A percentile compares a stretch with the other conserved stretches of the same genome.
Conservation (phyloP, 345 rosid species). For the Lenwebbia sp. region DNA sequence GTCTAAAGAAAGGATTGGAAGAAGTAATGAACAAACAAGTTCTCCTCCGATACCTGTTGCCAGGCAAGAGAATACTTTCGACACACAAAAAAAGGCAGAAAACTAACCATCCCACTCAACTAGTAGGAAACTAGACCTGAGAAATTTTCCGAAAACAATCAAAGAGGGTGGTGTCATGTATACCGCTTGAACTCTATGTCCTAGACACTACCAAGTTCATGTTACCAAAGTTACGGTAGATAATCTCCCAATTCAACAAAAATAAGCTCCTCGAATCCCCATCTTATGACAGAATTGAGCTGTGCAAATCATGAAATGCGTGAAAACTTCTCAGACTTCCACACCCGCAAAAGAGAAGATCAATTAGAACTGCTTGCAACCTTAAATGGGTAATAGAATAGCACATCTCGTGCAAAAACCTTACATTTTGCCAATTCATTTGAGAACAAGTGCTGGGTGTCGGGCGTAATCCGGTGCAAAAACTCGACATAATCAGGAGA, state of each 20-base stretch:
- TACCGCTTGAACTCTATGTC: neutral
- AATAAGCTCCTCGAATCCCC: neutral
- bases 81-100: neutral
- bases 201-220: neutral
- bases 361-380: neutral
- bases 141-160: neutral
- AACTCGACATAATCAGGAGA: slow-evolving; percentile 91
- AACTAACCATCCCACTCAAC: neutral
- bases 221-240: neutral
- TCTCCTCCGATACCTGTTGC: neutral
- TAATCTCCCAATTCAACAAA: neutral
- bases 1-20: neutral
- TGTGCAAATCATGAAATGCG: neutral
- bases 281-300: neutral
- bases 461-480: slow-evolving; percentile 72
- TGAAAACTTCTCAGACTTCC: neutral
- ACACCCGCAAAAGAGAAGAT: neutral
- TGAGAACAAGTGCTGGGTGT: slow-evolving; percentile 52
- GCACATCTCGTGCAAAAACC: neutral
- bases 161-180: neutral
- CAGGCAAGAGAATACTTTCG: neutral
- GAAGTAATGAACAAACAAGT: neutral
- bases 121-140: neutral
- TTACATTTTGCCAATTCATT: slow-evolving; percentile 63
- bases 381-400: neutral